These are phyloP conservation scores for Rhizoclosmatium globosum DNA, from an alignment of 192 early-diverging fungal species.

Conservation along the genomic window DNA sequence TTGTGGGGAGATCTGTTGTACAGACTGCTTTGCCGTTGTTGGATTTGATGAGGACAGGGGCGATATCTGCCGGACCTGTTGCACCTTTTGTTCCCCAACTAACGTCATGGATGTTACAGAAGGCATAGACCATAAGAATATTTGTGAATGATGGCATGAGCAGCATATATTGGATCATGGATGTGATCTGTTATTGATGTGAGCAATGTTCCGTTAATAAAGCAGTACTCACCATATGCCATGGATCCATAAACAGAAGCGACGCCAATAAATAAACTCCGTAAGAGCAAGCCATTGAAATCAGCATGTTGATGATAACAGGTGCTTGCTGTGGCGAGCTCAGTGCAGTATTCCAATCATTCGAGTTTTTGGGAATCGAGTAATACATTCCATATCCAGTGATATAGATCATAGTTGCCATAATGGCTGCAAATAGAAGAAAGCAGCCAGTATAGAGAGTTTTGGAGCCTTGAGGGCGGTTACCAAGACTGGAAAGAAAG, in stretches of 20 bases:
- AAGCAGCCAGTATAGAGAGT: conserved; percentile 53
- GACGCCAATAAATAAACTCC: conserved; percentile 59
- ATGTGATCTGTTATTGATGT: too few relatives aligned
- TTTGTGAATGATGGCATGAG: conserved; percentile 56
- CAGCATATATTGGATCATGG: conserved; percentile 56
- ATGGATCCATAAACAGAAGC: conserved; percentile 58
- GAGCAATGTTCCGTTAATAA: too few relatives aligned
- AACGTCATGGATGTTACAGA: conserved; percentile 64
- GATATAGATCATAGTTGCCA: conserved; percentile 57
- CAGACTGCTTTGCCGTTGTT: conserved; percentile 40
- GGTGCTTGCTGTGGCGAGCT: conserved; percentile 24
- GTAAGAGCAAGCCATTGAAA: conserved; percentile 57
- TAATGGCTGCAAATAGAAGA: conserved; percentile 57
- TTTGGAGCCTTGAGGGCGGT: conserved; percentile 60
- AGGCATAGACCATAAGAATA: conserved; percentile 68
- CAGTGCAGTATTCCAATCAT: conserved; percentile 26
- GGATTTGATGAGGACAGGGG: conserved; percentile 39
- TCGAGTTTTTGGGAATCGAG: conserved; percentile 21
- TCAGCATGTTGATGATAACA: conserved; percentile 48
- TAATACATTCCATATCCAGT: conserved; percentile 47
- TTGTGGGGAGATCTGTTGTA: conserved; percentile 52
- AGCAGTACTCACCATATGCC: conserved; percentile 71
- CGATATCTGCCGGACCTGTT: conserved; percentile 39
- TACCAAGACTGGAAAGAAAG: conserved; percentile 61
- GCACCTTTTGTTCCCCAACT: conserved; percentile 69